Percentiles rank a stretch among this genome's conserved stretches.
phyloP scores from a whole-genome alignment of 257 asterid genomes.

The Avicennia marina region DNA sequence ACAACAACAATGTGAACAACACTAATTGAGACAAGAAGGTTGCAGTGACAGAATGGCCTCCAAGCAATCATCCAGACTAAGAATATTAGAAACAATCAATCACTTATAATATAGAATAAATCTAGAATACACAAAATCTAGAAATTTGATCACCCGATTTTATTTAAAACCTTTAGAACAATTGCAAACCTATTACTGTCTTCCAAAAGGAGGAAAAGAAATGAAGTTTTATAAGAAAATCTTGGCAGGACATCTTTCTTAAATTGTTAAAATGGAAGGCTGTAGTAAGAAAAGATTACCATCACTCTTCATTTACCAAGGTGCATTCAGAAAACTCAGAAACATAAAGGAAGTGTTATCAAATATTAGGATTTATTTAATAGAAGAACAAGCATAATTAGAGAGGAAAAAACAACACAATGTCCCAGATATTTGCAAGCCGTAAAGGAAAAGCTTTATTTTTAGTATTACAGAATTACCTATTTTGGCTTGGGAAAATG shows the following conservation, averaged over 20 bases:
- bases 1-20: not conserved
- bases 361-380: not conserved
- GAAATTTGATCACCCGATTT: too few species aligned
- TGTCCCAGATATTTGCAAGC: not conserved
- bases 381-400: not conserved
- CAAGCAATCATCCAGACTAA: not conserved
- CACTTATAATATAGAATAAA: too few species aligned
- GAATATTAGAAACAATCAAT: not conserved
- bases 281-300: too few species aligned
- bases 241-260: too few species aligned
- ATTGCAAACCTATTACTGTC: too few species aligned
- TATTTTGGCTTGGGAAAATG: constrained; percentile 60
- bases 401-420: not conserved
- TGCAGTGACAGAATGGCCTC: not conserved
- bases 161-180: too few species aligned
- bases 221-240: too few species aligned
- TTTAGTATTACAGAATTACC: constrained; percentile 57
- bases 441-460: not conserved
- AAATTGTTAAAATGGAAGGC: too few species aligned
- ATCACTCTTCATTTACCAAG: constrained; percentile 1
- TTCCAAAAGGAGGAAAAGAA: too few species aligned
- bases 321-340: not conserved
- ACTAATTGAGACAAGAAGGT: not conserved
- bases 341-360: not conserved
- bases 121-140: too few species aligned